Conservation (phyloP, 2,329 filamentous ascomycete species). For the Fusarium sp. region DNA sequence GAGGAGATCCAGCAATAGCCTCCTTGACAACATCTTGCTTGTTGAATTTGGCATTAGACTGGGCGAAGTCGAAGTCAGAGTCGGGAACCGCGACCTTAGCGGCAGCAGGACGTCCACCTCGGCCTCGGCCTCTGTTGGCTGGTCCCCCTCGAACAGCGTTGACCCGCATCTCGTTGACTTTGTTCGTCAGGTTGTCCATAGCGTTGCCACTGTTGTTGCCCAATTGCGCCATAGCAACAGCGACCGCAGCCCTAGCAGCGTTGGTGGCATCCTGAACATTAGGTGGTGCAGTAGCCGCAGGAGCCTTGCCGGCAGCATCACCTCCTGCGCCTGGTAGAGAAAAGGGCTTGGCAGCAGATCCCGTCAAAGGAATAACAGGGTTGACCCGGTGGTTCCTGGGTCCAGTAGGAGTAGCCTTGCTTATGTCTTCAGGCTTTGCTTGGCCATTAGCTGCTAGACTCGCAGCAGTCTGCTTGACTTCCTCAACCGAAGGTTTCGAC, state of each 20-base stretch:
- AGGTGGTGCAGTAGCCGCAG: slow-evolving; percentile 48
- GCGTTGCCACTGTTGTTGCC: slow-evolving; percentile 55
- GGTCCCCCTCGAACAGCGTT: slow-evolving; percentile 59
- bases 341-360: slow-evolving; percentile 53
- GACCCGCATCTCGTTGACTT: slow-evolving; percentile 80
- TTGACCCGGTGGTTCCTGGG: slow-evolving; percentile 65
- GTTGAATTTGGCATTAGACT: slow-evolving; percentile 59
- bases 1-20: slow-evolving; percentile 81
- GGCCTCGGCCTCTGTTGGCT: slow-evolving; percentile 60
- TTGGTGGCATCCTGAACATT: slow-evolving; percentile 74
- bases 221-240: slow-evolving; percentile 81
- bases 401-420: slow-evolving; percentile 57
- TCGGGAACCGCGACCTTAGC: slow-evolving; percentile 87
- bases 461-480: slow-evolving; percentile 57
- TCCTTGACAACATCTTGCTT: slow-evolving; percentile 77
- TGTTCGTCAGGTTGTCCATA: slow-evolving; percentile 77
- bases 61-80: slow-evolving; percentile 90
- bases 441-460: slow-evolving; percentile 50
- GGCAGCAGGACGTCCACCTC: slow-evolving; percentile 56
- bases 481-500: slow-evolving; percentile 69
- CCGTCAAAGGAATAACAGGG: slow-evolving; percentile 72
- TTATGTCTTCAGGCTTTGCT: slow-evolving; percentile 47
- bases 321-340: slow-evolving; percentile 44
- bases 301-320: slow-evolving; percentile 49
- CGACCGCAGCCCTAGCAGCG: slow-evolving; percentile 80